These are phyloP conservation scores for Fusarium camptoceras DNA, from an alignment of 2,329 filamentous ascomycete species.

Conservation along the genomic window DNA sequence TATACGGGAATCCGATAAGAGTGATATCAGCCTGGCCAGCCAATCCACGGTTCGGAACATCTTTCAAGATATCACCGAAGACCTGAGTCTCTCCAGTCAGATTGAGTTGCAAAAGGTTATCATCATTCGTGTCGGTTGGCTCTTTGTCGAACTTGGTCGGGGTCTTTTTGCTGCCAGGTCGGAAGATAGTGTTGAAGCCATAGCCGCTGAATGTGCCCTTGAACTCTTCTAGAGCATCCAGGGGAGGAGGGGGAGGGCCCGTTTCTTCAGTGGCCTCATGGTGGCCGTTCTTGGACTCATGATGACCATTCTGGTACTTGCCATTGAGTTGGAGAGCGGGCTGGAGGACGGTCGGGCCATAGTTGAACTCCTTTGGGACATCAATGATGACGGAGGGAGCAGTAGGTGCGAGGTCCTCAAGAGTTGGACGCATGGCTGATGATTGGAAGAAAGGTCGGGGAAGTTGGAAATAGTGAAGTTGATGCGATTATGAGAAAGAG, in stretches of 20 bases:
- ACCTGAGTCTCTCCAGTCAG: not conserved
- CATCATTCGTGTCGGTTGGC: not conserved
- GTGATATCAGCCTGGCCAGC: not conserved
- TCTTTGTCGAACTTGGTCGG: not conserved
- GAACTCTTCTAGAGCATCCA: not conserved
- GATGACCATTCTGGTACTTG: not conserved
- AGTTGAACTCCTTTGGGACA: not conserved
- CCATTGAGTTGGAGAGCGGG: not conserved
- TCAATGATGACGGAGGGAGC: not conserved
- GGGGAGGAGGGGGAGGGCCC: not conserved
- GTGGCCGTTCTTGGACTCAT: not conserved
- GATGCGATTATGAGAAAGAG: not conserved
- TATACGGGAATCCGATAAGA: not conserved
- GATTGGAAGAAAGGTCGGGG: no score
- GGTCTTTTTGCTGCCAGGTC: not conserved
- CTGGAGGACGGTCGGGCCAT: not conserved
- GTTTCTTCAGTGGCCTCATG: not conserved
- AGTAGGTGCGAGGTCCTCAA: not conserved
- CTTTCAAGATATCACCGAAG: fast-evolving
- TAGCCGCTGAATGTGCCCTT: not conserved
- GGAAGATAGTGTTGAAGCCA: slow-evolving; percentile 2
- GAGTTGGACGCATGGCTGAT: not conserved
- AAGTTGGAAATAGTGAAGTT: not conserved
- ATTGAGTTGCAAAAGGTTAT: not conserved
- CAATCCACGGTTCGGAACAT: not conserved